These are phyloP conservation scores for Cutaneotrichosporon curvatum DNA, from an alignment of 1,284 basidiomycete species.

Conservation along the genomic window DNA sequence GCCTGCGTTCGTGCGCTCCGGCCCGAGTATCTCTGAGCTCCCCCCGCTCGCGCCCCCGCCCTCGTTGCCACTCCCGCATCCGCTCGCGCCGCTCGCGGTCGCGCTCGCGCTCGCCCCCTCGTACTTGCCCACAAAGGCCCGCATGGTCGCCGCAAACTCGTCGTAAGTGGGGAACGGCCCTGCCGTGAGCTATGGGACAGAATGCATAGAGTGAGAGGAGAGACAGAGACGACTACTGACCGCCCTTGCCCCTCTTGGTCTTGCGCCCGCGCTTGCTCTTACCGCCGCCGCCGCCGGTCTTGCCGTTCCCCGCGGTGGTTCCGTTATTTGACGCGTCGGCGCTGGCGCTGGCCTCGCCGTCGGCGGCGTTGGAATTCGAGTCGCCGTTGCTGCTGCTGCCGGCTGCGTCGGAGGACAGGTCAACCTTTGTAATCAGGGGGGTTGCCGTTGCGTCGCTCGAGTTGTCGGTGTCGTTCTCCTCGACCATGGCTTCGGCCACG, in stretches of 20 bases:
- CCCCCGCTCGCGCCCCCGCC: no score
- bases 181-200: not conserved
- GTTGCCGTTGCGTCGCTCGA: not conserved
- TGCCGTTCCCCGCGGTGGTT: not conserved
- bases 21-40: no score
- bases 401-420: no score
- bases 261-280: conserved; percentile 5
- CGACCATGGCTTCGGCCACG: not conserved
- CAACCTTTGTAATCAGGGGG: no score
- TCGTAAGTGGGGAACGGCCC: conserved; percentile 10
- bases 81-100: no score
- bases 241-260: conserved; percentile 12
- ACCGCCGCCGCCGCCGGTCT: not conserved
- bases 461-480: not conserved
- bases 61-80: no score
- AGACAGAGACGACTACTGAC: conserved; percentile 4
- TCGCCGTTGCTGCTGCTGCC: no score
- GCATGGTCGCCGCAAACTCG: conserved; percentile 6
- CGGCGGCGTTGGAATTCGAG: not conserved
- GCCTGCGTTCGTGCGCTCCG: conserved; percentile 21
- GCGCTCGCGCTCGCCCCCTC: not conserved
- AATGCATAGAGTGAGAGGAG: conserved; percentile 7
- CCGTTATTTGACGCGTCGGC: not conserved
- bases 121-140: conserved; percentile 11
- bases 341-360: not conserved